These are phyloP conservation scores for Knufia petricola DNA, from an alignment of 2,329 filamentous ascomycete species.

Conservation along the genomic window DNA sequence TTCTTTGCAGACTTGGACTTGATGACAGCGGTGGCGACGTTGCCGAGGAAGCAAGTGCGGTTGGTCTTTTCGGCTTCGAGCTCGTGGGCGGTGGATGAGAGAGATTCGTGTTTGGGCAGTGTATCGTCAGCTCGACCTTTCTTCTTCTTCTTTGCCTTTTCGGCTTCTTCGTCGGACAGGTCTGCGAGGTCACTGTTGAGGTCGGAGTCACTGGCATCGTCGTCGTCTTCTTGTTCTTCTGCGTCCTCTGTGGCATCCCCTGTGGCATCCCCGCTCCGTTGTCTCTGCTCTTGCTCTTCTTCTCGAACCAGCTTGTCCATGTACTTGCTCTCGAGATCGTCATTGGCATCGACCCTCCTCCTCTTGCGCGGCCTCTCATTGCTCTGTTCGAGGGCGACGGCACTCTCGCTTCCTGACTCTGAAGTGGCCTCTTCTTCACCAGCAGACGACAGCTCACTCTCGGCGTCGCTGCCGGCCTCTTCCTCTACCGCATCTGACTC, in stretches of 20 bases:
- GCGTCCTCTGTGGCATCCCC: no score
- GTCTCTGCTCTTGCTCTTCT: constrained; percentile 23
- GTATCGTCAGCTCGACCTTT: constrained; percentile 14
- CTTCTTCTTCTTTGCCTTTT: constrained; percentile 11
- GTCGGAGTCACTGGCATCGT: constrained; percentile 26
- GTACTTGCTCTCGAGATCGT: constrained; percentile 20
- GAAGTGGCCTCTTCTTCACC: background rate
- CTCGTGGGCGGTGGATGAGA: constrained; percentile 25
- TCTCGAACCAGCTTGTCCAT: constrained; percentile 21
- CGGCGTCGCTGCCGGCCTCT: background rate
- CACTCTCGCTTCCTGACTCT: constrained; percentile 1
- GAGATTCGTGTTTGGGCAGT: constrained; percentile 32
- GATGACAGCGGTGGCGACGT: constrained; percentile 76
- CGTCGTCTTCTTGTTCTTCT: constrained; percentile 35
- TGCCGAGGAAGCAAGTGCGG: constrained; percentile 86
- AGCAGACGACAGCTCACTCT: constrained; percentile 11
- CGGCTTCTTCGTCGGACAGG: constrained; percentile 15
- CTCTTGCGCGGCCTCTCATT: constrained; percentile 26
- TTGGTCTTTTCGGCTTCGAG: constrained; percentile 60
- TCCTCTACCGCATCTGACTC: constrained; percentile 18
- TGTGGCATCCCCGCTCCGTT: constrained; percentile 30
- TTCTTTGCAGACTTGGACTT: constrained; percentile 74
- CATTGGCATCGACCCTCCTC: constrained; percentile 23
- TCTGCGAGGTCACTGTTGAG: constrained; percentile 20
- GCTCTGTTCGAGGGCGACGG: background rate